phyloP scores from a whole-genome alignment of 441 rosid genomes.

The Arabidopsis hybrid region DNA sequence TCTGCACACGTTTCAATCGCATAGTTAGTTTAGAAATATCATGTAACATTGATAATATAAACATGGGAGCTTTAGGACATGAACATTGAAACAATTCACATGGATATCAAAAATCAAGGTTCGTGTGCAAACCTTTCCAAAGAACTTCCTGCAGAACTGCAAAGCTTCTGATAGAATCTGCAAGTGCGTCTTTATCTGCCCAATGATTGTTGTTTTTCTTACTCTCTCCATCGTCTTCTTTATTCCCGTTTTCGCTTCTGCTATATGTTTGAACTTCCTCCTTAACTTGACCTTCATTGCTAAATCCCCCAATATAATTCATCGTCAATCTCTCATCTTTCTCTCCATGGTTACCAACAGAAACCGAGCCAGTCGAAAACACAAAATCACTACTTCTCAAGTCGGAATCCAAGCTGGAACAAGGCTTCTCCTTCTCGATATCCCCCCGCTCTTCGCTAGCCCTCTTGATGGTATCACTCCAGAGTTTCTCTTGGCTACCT shows the following conservation, averaged over 20 bases:
- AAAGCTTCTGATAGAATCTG: conserved; percentile 62
- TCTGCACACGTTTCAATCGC: conserved; percentile 58
- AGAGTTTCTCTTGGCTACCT: conserved; percentile 56
- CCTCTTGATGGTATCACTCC: conserved; percentile 68
- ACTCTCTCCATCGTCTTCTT: conserved; percentile 44
- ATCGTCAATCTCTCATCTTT: conserved; percentile 55
- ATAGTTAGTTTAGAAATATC: conserved; percentile 27
- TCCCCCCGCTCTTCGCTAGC: conserved; percentile 76
- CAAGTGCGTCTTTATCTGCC: conserved; percentile 57
- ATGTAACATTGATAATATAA: neutral
- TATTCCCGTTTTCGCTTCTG: conserved; percentile 52
- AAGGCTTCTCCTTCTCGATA: conserved; percentile 77
- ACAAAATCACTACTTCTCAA: conserved; percentile 85
- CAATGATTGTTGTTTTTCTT: conserved; percentile 43
- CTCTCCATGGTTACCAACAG: conserved; percentile 61
- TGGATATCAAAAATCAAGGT: neutral
- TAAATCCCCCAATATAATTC: conserved; percentile 58
- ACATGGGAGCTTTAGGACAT: neutral
- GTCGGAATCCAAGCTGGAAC: conserved; percentile 88
- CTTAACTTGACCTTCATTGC: conserved; percentile 49
- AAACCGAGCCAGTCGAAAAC: conserved; percentile 63
- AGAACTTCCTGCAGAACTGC: conserved; percentile 76
- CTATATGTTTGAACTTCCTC: conserved; percentile 44
- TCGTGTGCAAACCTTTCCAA: conserved; percentile 64
- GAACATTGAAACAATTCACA: neutral